A percentile compares a stretch with the other conserved stretches of the same genome.
These are phyloP conservation scores for Neonectria sp. DNA, from an alignment of 2,329 filamentous ascomycete genomes.

Conservation along the genomic window DNA sequence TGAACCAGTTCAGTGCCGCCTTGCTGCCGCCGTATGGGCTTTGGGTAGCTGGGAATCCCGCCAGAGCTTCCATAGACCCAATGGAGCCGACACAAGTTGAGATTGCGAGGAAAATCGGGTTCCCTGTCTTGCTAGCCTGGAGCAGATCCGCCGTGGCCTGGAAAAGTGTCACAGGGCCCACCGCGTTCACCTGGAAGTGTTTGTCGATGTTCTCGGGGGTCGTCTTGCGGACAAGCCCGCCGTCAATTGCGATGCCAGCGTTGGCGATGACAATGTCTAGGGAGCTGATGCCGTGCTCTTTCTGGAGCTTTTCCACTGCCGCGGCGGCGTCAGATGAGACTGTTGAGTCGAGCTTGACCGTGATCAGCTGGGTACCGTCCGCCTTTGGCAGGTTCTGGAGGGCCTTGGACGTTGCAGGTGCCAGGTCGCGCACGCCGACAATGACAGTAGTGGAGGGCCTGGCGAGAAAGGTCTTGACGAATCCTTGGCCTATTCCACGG, in stretches of 20 bases:
- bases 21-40: constrained; percentile 39
- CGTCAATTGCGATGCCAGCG: constrained; percentile 4
- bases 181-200: constrained; percentile 11
- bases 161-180: constrained; percentile 12
- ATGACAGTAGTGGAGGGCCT: constrained; percentile 59
- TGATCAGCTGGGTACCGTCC: background rate
- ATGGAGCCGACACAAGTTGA: constrained; percentile 19
- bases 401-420: background rate
- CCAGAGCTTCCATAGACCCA: constrained; percentile 9
- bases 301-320: background rate
- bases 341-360: constrained; percentile 13
- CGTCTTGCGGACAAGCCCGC: background rate
- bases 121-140: constrained; percentile 8
- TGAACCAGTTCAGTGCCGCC: constrained; percentile 38
- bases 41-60: background rate
- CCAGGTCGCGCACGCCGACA: constrained; percentile 12
- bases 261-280: constrained; percentile 25
- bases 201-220: background rate
- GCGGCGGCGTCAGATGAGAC: background rate
- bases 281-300: background rate
- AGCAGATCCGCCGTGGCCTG: constrained; percentile 23
- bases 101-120: constrained; percentile 14
- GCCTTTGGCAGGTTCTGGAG: constrained; percentile 5
- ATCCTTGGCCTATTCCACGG: constrained; percentile 57
- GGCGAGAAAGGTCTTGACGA: constrained; percentile 56